A percentile compares a stretch with the other conserved stretches of the same genome.
Evolutionary conservation across 768 basidiomycete species (phyloP).

Genomic region (Psilocybe tampanensis): DNA sequence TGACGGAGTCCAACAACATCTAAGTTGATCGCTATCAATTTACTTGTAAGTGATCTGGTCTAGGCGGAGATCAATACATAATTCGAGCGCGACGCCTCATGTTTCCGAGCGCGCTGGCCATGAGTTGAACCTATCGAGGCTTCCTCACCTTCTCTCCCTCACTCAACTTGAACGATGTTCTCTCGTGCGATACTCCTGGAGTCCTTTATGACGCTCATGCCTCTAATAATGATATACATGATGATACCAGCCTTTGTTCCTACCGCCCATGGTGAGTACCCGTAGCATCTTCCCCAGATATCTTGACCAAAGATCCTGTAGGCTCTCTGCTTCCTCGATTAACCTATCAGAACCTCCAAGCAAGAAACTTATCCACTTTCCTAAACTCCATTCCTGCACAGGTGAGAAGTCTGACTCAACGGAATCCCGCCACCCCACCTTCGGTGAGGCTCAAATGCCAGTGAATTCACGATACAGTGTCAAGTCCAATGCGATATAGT

Average conservation of each 20-base stretch:
- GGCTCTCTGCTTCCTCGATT: background rate
- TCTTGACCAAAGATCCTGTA: background rate
- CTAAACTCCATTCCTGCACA: slow-evolving; percentile 7
- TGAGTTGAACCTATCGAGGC: too few species aligned
- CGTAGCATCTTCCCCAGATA: too few species aligned
- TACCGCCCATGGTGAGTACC: background rate
- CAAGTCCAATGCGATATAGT: slow-evolving; percentile 11
- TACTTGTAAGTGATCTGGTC: too few species aligned
- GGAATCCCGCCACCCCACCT: background rate
- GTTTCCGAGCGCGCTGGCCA: too few species aligned
- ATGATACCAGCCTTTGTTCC: background rate
- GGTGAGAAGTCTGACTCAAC: background rate
- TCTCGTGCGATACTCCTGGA: background rate
- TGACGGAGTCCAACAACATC: too few species aligned
- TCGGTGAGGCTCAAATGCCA: background rate
- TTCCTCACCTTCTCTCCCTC: background rate
- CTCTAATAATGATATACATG: background rate
- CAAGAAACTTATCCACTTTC: slow-evolving; percentile 7
- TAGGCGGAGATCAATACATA: too few species aligned
- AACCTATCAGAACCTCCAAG: slow-evolving; percentile 7
- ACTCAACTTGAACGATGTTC: background rate
- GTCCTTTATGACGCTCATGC: background rate
- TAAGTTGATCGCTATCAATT: too few species aligned
- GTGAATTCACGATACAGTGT: slow-evolving; percentile 8
- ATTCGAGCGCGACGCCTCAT: too few species aligned